Evolutionary conservation across 495 filamentous ascomycete genomes (phyloP).

Genomic region (Daldinia caldariorum): DNA sequence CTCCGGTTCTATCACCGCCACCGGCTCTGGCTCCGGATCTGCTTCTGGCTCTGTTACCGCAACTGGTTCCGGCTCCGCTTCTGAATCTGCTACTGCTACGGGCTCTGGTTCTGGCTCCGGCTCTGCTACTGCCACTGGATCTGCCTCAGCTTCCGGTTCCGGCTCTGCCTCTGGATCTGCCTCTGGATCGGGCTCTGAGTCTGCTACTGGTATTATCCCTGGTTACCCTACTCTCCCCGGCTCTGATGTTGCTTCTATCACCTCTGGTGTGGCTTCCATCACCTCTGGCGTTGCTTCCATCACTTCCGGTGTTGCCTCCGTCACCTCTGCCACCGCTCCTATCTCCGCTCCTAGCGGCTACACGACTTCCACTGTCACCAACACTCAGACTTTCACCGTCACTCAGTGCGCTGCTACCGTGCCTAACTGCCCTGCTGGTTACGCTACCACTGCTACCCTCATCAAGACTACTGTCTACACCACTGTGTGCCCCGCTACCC

Average conservation of each 20-base stretch:
- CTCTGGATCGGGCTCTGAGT: background rate
- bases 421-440: slow-evolving; percentile 50
- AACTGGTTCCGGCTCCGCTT: background rate
- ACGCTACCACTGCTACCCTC: slow-evolving; percentile 47
- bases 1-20: slow-evolving; percentile 9
- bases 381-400: slow-evolving; percentile 46
- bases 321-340: background rate
- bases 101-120: background rate
- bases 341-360: slow-evolving; percentile 26
- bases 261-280: background rate
- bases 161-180: background rate
- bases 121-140: background rate
- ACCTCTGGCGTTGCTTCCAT: background rate
- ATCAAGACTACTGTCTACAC: slow-evolving; percentile 44
- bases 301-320: no score
- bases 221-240: background rate
- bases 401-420: slow-evolving; percentile 48
- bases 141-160: background rate
- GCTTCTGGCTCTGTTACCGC: background rate
- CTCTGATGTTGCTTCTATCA: background rate
- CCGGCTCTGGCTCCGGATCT: slow-evolving; percentile 9
- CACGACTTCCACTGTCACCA: slow-evolving; percentile 43
- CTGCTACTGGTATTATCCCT: background rate
- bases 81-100: slow-evolving; percentile 9
- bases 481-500: slow-evolving; percentile 49